phyloP scores from a whole-genome alignment of 306 rosid species.

The Oemleria cerasiformis region DNA sequence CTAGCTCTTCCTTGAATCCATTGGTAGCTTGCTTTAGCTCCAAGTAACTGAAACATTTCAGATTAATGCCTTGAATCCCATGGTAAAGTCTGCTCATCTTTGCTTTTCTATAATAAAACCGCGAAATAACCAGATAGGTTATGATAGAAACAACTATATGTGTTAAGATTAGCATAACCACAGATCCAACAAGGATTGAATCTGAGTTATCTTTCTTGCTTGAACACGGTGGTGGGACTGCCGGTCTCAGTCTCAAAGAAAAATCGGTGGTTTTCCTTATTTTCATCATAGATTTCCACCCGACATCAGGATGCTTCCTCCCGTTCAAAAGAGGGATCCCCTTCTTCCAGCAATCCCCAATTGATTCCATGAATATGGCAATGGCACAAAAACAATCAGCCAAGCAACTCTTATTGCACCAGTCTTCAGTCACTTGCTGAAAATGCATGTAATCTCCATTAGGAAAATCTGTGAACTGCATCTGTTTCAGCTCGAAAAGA shows the following conservation, averaged over 20 bases:
- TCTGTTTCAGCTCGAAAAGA: slow-evolving; percentile 14
- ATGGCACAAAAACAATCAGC: slow-evolving; percentile 50
- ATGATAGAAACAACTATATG: slow-evolving; percentile 4
- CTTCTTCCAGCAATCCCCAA: slow-evolving; percentile 21
- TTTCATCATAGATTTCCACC: slow-evolving; percentile 17
- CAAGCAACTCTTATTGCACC: slow-evolving; percentile 34
- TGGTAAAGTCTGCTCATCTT: neutral
- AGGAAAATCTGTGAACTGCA: slow-evolving; percentile 22
- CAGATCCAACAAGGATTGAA: slow-evolving; percentile 13
- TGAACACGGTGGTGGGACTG: neutral
- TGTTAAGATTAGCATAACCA: slow-evolving; percentile 3
- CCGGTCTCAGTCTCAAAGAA: neutral
- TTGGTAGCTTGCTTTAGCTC: slow-evolving; percentile 20
- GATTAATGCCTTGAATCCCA: neutral
- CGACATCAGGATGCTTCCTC: neutral
- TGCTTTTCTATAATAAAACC: neutral
- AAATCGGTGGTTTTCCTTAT: slow-evolving; percentile 7
- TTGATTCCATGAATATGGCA: slow-evolving; percentile 10
- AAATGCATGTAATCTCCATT: neutral
- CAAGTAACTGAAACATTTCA: slow-evolving; percentile 17
- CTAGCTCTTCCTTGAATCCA: slow-evolving; percentile 31
- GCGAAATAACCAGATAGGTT: slow-evolving; percentile 2
- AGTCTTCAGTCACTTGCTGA: slow-evolving; percentile 10
- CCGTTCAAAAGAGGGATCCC: slow-evolving; percentile 29
- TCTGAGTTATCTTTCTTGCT: slow-evolving; percentile 14